Base-by-base conservation (phyloP, 2,329 filamentous ascomycete species). In the Paraphoma sp. region DNA sequence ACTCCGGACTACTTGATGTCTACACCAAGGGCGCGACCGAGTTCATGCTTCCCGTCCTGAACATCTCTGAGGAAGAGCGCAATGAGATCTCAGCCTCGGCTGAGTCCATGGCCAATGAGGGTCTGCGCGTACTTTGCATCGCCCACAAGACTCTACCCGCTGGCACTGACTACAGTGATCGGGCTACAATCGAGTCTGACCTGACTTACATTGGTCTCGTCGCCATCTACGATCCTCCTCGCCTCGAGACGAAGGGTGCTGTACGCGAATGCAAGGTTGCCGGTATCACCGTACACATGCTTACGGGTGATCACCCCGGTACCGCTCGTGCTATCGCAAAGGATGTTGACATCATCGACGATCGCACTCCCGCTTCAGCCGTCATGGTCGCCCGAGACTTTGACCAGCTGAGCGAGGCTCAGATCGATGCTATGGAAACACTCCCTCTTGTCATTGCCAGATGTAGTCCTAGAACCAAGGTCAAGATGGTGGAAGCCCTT, bases 211-310 rank as follows among this genome's bases (percentile, higher is more conserved):
- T 91, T 12, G 93, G 93, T n/a, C 83, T 97, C 9, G 88, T 90
- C 47, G 92, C 92, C 53, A 89, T 96, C 60, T 94, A 95, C 71
- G 92, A 96, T 65, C 92, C 92, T 3, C 92, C 92, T 53, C 90
- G 92, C 1, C 86, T 87, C 2, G 92, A 96, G 78, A 93, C 92
- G 0, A 90, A 88, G 18, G 84, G 72, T 36, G 79, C 80, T 14
- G 80, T 82, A 46, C 72, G 72, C 28, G 74, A 78, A 53, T 81
- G 79, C 36, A 78, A 80, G 54, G 68, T 74, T 41, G 79, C 80
- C 42, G 80, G 80, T n/a, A 81, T 82, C 45, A 79, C 76, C 0
- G 79, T 82, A 1, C 80, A 82, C 60, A 82, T 82, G 80, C 72
- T 82, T 29, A 82, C 80, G 40, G 80, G 80, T 43, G 80, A 82